phyloP scores from a whole-genome alignment of 768 basidiomycete genomes.

The Auriscalpium orientale region DNA sequence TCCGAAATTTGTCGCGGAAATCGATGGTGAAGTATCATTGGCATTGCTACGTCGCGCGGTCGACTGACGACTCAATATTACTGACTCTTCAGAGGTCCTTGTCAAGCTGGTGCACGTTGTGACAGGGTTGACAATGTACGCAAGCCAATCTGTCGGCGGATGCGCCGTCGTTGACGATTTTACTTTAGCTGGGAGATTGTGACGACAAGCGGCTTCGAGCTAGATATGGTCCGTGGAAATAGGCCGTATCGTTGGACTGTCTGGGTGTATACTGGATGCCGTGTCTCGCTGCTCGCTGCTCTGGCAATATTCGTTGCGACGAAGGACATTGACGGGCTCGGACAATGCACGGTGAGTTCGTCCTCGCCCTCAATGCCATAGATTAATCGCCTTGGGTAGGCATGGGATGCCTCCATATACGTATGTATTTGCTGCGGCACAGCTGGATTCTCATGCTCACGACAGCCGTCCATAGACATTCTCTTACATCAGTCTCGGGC shows the following conservation, averaged over 20 bases:
- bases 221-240: neutral
- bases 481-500: neutral
- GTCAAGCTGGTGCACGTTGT: no score
- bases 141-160: no score
- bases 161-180: no score
- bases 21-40: no score
- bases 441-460: no score
- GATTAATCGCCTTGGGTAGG: neutral
- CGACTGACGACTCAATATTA: no score
- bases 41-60: no score
- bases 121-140: no score
- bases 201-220: neutral
- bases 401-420: neutral
- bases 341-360: neutral
- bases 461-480: neutral
- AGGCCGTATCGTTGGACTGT: neutral
- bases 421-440: no score
- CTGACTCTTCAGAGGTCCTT: no score
- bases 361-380: neutral
- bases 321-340: neutral
- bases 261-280: neutral
- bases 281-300: neutral
- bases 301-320: neutral
- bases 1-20: no score
- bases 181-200: neutral